These are phyloP conservation scores for Pisolithus marmoratus DNA, from an alignment of 768 basidiomycete species.

Conservation along the genomic window DNA sequence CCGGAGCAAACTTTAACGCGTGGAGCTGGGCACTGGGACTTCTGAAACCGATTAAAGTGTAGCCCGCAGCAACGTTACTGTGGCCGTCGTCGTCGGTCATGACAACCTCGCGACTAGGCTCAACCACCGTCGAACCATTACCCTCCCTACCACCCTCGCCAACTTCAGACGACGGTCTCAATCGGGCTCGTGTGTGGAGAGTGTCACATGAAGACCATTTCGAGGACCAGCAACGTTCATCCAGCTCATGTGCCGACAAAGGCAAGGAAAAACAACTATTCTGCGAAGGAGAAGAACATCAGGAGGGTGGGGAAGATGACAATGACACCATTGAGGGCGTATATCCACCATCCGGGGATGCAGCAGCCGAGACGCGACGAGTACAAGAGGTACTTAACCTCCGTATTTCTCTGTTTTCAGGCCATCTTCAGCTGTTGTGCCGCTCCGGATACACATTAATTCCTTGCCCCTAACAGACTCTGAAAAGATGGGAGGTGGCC, in stretches of 20 bases:
- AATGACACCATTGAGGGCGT: slow-evolving; percentile 19
- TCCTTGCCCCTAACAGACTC: slow-evolving; percentile 42
- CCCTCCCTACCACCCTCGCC: not conserved
- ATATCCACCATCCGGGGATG: slow-evolving; percentile 68
- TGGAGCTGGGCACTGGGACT: too few relatives aligned
- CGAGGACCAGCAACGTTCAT: not conserved
- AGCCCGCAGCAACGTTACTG: too few relatives aligned
- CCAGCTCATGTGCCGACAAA: slow-evolving; percentile 19
- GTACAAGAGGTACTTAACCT: slow-evolving; percentile 61
- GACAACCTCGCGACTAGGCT: not conserved
- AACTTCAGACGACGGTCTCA: not conserved
- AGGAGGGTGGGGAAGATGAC: slow-evolving; percentile 12
- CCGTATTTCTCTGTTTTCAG: not conserved
- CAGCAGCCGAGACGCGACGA: slow-evolving; percentile 59
- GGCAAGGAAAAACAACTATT: slow-evolving; percentile 30
- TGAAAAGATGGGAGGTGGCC: slow-evolving; percentile 71
- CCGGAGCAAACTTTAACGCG: too few relatives aligned
- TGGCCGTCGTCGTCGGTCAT: too few relatives aligned
- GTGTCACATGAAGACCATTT: not conserved
- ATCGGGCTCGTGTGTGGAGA: not conserved
- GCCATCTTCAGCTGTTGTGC: not conserved
- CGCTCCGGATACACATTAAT: not conserved
- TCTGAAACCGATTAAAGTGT: too few relatives aligned
- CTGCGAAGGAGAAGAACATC: slow-evolving; percentile 14
- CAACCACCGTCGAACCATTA: not conserved